Base-by-base conservation (phyloP, 1,284 basidiomycete genomes). In the Gymnopus androsaceus region DNA sequence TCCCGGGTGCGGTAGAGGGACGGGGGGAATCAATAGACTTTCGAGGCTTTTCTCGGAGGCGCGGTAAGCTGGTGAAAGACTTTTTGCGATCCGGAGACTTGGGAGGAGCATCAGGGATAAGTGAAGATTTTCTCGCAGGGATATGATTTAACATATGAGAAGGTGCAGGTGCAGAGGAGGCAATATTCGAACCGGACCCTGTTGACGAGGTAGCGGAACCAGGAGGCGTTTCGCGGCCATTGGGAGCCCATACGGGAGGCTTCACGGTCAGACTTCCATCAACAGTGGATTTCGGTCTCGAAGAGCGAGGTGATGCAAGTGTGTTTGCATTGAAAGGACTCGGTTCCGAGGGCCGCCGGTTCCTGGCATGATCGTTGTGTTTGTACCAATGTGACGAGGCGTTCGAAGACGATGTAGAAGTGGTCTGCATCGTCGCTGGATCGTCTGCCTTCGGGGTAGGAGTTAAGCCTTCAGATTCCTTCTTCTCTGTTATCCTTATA, bases 151-250 rank as follows among this genome's bases (percentile, higher is more conserved):
- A 12, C n/a, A 28, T 34, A 46, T 42, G 19, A 17, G 52, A 30
- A 17, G 56, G 50, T 21, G 51, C 60, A 19, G 58, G 56, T 4
- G 61, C 23, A 3, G 59, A 56, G 15, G 64, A 64, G 42, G 41
- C 63, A 51, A 33, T 63, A 59, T 33, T 59, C 48, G 49, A 54
- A 38, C 62, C 64, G 14, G 66, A 66, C n/a, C 71, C 63, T 15
- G 65, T 66, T 15, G 73, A 72, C 0, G 71, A 68, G 19, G 69
- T 65, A 11, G 64, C 63, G 42, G 72, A 74, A 21, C 65, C 67
- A 30, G 70, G 66, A 19, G 65, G 64, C 17, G 61, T 67, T 47
- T 67, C 71, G 46, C 69, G 70, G 60, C 53, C 54, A 59, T 50
- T 49, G 63, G 47, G 59, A 58, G 27, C 59, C 56, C 44, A 30